Percentiles rank a stretch among this genome's conserved stretches.
phyloP scores from a whole-genome alignment of 176 grass and related monocot species.

The Zizania latifolia region DNA sequence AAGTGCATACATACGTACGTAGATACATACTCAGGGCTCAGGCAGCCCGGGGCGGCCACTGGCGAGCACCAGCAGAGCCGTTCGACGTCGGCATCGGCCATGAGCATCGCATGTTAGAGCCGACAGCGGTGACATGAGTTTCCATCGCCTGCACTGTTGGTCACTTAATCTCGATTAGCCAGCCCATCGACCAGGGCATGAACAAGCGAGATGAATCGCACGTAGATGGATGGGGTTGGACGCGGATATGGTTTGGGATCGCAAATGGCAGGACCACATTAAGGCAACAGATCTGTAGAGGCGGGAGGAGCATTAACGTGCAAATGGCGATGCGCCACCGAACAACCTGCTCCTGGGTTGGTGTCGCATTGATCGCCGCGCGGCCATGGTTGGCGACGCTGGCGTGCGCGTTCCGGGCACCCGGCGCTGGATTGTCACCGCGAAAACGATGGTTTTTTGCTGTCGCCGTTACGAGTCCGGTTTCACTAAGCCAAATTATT shows the following conservation, averaged over 20 bases:
- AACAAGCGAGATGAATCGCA: background rate
- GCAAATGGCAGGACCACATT: background rate
- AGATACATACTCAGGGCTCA: too few relatives aligned
- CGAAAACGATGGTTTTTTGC: too few relatives aligned
- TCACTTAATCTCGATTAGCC: background rate
- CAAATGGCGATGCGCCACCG: conserved; percentile 16
- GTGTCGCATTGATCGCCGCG: background rate
- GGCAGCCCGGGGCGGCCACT: too few relatives aligned
- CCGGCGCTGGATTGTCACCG: background rate
- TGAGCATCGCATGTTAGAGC: too few relatives aligned
- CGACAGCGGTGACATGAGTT: background rate
- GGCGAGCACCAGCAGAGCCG: background rate
- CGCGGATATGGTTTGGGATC: background rate
- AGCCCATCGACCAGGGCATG: background rate
- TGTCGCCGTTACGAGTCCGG: too few relatives aligned
- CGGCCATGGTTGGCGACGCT: background rate
- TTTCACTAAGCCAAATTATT: too few relatives aligned
- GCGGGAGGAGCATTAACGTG: background rate
- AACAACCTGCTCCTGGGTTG: background rate
- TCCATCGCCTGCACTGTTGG: background rate
- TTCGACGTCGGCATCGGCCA: background rate
- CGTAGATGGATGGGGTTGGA: background rate
- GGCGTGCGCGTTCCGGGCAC: background rate
- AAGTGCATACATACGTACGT: too few relatives aligned
- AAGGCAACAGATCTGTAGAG: background rate